phyloP scores from a whole-genome alignment of 208 protist genomes.

The Leishmania braziliensis region DNA sequence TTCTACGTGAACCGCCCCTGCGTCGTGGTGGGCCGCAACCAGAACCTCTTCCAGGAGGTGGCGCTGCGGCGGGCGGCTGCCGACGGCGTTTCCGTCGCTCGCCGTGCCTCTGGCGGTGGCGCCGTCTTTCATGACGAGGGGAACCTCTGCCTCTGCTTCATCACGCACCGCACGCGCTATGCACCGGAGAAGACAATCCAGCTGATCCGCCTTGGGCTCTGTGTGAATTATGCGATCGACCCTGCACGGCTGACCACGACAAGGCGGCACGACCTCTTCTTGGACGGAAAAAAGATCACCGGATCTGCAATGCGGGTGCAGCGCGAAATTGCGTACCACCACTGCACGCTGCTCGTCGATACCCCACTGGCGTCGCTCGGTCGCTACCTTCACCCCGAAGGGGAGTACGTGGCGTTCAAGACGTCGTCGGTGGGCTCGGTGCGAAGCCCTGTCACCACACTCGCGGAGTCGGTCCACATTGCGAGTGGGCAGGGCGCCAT shows the following conservation, averaged over 20 bases:
- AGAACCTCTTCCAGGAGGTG: conserved; percentile 79
- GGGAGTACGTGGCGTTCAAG: conserved; percentile 48
- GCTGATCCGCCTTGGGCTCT: conserved; percentile 61
- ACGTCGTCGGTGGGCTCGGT: conserved; percentile 65
- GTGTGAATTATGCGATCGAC: conserved; percentile 39
- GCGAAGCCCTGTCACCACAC: conserved; percentile 74
- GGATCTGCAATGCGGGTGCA: conserved; percentile 91
- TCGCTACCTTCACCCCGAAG: conserved; percentile 60
- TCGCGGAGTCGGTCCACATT: conserved; percentile 28
- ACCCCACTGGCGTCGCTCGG: conserved; percentile 41
- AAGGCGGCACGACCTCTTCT: conserved; percentile 76
- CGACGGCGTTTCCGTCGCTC: conserved; percentile 64
- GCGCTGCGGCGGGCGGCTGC: conserved; percentile 36
- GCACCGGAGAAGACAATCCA: conserved; percentile 74
- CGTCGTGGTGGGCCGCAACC: conserved; percentile 85
- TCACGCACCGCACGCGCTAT: conserved; percentile 74
- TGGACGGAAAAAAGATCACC: conserved; percentile 84
- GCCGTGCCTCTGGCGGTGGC: conserved; percentile 80
- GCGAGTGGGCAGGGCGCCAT: conserved; percentile 14
- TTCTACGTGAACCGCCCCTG: conserved; percentile 84
- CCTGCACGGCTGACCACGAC: conserved; percentile 63
- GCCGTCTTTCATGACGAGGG: conserved; percentile 85
- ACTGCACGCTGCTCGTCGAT: conserved; percentile 84
- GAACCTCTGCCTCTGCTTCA: conserved; percentile 85
- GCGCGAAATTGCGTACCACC: conserved; percentile 79